These are phyloP conservation scores for Raphanus sativus DNA, from an alignment of 345 rosid species.

Conservation along the genomic window DNA sequence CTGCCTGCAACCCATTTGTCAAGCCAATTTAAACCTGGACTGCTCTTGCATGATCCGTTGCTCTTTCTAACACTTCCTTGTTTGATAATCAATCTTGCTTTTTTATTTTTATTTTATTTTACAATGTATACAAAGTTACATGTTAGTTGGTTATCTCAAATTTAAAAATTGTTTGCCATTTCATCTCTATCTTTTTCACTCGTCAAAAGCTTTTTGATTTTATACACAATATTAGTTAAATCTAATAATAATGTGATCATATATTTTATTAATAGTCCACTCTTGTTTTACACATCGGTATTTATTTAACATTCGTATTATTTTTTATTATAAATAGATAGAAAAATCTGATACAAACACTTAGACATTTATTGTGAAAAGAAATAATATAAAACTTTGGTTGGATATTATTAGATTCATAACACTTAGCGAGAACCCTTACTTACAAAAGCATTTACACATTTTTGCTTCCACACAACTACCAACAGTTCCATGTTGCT, in stretches of 20 bases:
- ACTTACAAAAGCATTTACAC: background rate
- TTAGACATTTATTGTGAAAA: background rate
- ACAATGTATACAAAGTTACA: background rate
- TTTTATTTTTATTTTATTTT: no score
- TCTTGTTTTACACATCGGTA: background rate
- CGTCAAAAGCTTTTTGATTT: background rate
- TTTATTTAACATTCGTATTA: background rate
- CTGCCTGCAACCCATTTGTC: slow-evolving; percentile 83
- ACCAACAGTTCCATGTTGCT: background rate
- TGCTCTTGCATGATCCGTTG: slow-evolving; percentile 44
- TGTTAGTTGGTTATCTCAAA: background rate
- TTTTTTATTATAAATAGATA: background rate
- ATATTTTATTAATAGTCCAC: background rate
- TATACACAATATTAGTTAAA: background rate
- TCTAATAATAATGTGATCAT: background rate
- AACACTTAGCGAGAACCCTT: background rate
- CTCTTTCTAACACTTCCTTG: slow-evolving; percentile 44
- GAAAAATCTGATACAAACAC: background rate
- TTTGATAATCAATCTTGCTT: slow-evolving; percentile 24
- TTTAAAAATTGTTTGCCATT: background rate
- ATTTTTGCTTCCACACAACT: background rate
- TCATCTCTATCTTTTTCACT: background rate
- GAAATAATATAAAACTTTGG: background rate
- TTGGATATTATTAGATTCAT: background rate
- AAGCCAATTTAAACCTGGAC: slow-evolving; percentile 66